These are phyloP conservation scores for Rhodotorula sp. DNA, from an alignment of 1,284 basidiomycete species.

Conservation along the genomic window DNA sequence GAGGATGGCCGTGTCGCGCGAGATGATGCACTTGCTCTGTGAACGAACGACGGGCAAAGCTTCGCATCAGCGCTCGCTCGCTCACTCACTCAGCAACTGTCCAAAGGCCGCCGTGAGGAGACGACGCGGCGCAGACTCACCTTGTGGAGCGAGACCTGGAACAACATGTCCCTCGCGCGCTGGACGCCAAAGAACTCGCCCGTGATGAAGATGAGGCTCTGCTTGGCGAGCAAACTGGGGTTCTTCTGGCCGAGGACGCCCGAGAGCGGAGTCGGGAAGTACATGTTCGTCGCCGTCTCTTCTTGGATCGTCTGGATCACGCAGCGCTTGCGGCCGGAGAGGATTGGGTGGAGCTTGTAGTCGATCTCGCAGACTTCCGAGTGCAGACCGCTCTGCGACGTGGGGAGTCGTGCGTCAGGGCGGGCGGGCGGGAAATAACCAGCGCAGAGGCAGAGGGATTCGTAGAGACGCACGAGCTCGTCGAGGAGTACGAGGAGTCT, in stretches of 20 bases:
- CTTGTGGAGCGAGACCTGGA: slow-evolving; percentile 80
- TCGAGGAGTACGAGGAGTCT: slow-evolving; percentile 90
- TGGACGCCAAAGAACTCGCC: slow-evolving; percentile 97
- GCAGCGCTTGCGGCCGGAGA: slow-evolving; percentile 83
- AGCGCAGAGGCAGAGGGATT: no score
- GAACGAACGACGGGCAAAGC: not conserved
- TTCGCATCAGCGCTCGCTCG: not conserved
- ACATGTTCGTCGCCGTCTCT: slow-evolving; percentile 96
- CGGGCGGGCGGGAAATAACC: no score
- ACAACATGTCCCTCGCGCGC: slow-evolving; percentile 90
- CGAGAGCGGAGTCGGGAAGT: slow-evolving; percentile 85
- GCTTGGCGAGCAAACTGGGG: slow-evolving; percentile 51
- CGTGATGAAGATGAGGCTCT: slow-evolving; percentile 89
- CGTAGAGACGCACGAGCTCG: slow-evolving; percentile 81
- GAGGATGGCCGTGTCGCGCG: slow-evolving; percentile 86
- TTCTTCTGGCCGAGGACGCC: slow-evolving; percentile 64
- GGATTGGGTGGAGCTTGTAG: slow-evolving; percentile 87
- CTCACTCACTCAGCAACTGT: not conserved
- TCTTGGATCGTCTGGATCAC: slow-evolving; percentile 91
- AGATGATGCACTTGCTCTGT: slow-evolving; percentile 85
- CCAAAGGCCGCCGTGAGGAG: not conserved
- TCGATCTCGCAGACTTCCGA: slow-evolving; percentile 90
- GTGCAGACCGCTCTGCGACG: slow-evolving; percentile 85
- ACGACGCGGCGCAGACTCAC: slow-evolving; percentile 50
- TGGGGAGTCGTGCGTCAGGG: no score